A percentile compares a stretch with the other conserved stretches of the same genome.
phyloP scores from a whole-genome alignment of 176 grass and related monocot species.

The Puccinellia tenuiflora region DNA sequence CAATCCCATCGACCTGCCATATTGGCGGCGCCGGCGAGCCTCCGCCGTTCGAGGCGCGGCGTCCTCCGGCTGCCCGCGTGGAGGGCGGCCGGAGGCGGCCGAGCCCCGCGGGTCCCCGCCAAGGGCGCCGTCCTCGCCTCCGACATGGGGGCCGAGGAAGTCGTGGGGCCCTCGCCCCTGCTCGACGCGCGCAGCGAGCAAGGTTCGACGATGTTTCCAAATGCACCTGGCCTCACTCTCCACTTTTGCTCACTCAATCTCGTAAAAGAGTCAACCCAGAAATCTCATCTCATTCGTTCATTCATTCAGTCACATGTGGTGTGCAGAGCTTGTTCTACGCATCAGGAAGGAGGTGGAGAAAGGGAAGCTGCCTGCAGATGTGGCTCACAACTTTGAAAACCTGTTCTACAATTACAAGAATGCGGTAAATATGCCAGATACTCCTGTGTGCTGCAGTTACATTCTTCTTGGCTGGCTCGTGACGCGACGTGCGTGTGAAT shows the following conservation, averaged over 20 bases:
- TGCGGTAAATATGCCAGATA: conserved; percentile 37
- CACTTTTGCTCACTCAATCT: neutral
- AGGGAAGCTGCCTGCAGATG: conserved; percentile 61
- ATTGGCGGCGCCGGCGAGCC: conserved; percentile 26
- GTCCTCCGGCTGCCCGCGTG: conserved; percentile 31
- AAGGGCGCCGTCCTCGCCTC: conserved; percentile 75
- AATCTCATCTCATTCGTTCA: neutral
- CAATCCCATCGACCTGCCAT: conserved; percentile 31
- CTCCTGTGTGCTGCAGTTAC: neutral
- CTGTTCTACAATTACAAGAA: conserved; percentile 74
- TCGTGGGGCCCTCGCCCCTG: conserved; percentile 50
- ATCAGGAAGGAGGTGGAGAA: conserved; percentile 62
- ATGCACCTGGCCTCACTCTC: neutral
- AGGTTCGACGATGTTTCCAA: conserved; percentile 38
- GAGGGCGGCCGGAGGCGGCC: conserved; percentile 23
- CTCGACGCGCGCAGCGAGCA: conserved; percentile 50
- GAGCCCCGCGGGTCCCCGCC: conserved; percentile 18
- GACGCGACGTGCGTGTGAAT: neutral
- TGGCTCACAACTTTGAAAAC: conserved; percentile 58
- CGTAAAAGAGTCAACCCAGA: neutral
- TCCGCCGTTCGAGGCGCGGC: conserved; percentile 26
- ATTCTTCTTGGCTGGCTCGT: neutral
- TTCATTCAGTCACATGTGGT: neutral
- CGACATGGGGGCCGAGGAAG: conserved; percentile 81
- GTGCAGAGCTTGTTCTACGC: conserved; percentile 64